Percentiles rank a stretch among this genome's conserved stretches.
Evolutionary conservation across 2,329 filamentous ascomycete genomes (phyloP).

Genomic region (Xylaria polymorpha): DNA sequence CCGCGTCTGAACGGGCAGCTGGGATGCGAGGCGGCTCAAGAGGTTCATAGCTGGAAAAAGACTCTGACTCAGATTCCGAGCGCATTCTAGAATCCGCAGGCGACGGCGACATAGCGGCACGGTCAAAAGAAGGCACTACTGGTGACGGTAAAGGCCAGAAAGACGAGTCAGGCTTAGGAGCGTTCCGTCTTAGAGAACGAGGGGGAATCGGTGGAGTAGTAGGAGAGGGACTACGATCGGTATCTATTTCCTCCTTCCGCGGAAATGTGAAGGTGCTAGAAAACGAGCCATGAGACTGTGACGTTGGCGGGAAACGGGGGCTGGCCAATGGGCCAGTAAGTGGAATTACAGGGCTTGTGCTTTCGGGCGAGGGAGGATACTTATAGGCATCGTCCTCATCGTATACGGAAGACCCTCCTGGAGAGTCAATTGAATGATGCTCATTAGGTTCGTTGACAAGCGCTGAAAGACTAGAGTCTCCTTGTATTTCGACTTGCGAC

Average conservation of each 20-base stretch:
- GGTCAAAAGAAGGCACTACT: slow-evolving; percentile 32
- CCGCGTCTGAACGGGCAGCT: slow-evolving; percentile 39
- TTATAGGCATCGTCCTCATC: slow-evolving; percentile 33
- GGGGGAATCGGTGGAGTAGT: slow-evolving; percentile 29
- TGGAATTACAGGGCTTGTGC: slow-evolving; percentile 45
- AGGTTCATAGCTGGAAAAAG: slow-evolving; percentile 20
- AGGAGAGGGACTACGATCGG: slow-evolving; percentile 20
- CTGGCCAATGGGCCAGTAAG: slow-evolving; percentile 46
- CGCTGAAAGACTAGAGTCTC: neutral
- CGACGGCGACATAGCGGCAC: slow-evolving; percentile 28
- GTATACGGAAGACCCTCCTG: slow-evolving; percentile 40
- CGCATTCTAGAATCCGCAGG: slow-evolving; percentile 29
- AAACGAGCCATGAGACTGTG: slow-evolving; percentile 23
- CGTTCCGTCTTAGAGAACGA: slow-evolving; percentile 32
- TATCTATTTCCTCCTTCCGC: slow-evolving; percentile 26
- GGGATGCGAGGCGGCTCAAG: slow-evolving; percentile 37
- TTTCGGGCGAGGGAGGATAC: slow-evolving; percentile 43
- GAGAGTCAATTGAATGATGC: slow-evolving; percentile 31
- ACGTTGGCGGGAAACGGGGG: slow-evolving; percentile 39
- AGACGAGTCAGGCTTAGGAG: slow-evolving; percentile 36
- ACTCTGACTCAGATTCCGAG: slow-evolving; percentile 29
- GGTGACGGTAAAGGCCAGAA: slow-evolving; percentile 39
- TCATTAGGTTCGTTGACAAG: neutral
- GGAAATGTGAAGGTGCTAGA: slow-evolving; percentile 25
- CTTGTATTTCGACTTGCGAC: slow-evolving; percentile 10